Base-by-base conservation (phyloP, 139 green algal genomes). In the Chlamydomonas sp. region DNA sequence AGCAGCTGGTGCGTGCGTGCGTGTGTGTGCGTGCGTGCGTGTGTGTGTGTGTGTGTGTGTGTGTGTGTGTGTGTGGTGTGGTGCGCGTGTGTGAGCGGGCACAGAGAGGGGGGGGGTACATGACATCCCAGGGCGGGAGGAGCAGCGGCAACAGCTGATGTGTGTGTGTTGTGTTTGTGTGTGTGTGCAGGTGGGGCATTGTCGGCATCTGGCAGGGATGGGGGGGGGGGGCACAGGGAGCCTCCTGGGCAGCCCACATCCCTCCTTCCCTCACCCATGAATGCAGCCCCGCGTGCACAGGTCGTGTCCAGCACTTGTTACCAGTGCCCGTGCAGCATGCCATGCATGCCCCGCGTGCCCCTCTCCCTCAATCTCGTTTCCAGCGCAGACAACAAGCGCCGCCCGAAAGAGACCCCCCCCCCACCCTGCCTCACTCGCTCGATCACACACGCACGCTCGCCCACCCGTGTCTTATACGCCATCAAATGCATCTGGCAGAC, bases 121-220 rank as follows among this genome's bases (percentile, higher is more conserved):
- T 30, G 86, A 91, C 71, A 69, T 84, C 35, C 86, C 86, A n/a
- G 86, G 90, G 65, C 77, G 90, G 36, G 86, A 91, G 68, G 83
- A 87, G 61, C 82, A 90, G 68, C 78, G 82, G 22, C 81, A 83
- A 47, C 75, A 84, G 73, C 82, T 91, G 36, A 82, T 91, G 61
- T 1, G 72, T 48, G 5, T 20, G 8, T 38, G 43, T 54, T 13
- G 43, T 20, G 13, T 54, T 54, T 13, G 43, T 54, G 43, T 13
- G 20, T 13, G 43, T 13, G 43, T 26, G 43, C 16, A 54, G 43
- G 20, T 13, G 43, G 43, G 43, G 43, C 43, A 54, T 54, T 54
- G 43, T 54, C 13, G 13, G 43, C 43, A 54, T 54, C 16, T 54
- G 20, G 20, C 43, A 54, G 43, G 43, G 43, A 20, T 13, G 43